Percentiles rank a stretch among this genome's conserved stretches.
Conservation (phyloP, 1,139 yeast species). For the Candida albicans region DNA sequence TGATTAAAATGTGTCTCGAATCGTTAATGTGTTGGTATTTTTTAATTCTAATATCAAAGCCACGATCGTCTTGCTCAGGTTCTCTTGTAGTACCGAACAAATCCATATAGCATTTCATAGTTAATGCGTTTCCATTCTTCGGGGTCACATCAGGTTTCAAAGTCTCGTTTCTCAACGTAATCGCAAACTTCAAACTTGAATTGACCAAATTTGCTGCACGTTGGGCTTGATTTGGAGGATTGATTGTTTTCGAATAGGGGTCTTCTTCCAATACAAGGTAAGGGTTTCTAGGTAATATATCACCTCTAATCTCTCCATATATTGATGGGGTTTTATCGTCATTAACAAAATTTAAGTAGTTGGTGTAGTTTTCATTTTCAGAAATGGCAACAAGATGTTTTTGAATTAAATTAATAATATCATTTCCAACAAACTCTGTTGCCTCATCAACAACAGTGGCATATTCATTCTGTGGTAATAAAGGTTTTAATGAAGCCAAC, state of each 20-base stretch:
- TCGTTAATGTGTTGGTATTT: constrained; percentile 27
- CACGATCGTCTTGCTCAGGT: constrained; percentile 40
- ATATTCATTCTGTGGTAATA: constrained; percentile 46
- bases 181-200: constrained; percentile 63
- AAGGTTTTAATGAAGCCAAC: constrained; percentile 50
- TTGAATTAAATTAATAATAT: constrained; percentile 50
- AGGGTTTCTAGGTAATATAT: constrained; percentile 74
- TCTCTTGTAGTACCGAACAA: constrained; percentile 68
- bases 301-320: constrained; percentile 63
- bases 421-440: constrained; percentile 41
- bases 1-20: constrained; percentile 52
- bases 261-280: constrained; percentile 72
- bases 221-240: constrained; percentile 64
- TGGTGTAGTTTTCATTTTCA: constrained; percentile 36
- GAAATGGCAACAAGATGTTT: constrained; percentile 49
- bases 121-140: constrained; percentile 48
- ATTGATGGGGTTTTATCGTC: constrained; percentile 62
- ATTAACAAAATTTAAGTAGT: constrained; percentile 62
- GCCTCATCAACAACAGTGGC: constrained; percentile 40
- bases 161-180: constrained; percentile 54
- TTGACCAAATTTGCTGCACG: constrained; percentile 66
- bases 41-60: constrained; percentile 30
- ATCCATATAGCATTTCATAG: constrained; percentile 67
- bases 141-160: constrained; percentile 61
- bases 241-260: constrained; percentile 55